Conservation (phyloP, 345 rosid genomes). For the Camelina sativa region DNA sequence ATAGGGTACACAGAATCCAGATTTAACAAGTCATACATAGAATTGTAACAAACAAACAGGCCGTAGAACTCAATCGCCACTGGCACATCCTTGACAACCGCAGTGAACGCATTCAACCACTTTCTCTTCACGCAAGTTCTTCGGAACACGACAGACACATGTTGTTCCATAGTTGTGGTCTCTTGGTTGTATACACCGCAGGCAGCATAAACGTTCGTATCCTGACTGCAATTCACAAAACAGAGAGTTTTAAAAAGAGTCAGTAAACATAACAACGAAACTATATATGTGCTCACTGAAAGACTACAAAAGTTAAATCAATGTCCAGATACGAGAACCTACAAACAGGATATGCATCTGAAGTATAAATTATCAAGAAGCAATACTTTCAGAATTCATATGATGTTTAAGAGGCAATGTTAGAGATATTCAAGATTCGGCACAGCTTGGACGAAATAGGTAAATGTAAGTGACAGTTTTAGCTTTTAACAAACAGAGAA, state of each 20-base stretch:
- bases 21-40: slow-evolving; percentile 13
- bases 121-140: slow-evolving; percentile 82
- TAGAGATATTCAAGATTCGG: background rate
- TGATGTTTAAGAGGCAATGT: background rate
- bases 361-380: background rate
- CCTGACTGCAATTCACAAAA: slow-evolving; percentile 62
- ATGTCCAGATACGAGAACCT: background rate
- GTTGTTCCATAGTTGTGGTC: slow-evolving; percentile 90
- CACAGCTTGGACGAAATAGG: background rate
- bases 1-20: slow-evolving; percentile 5
- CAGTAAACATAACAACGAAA: background rate
- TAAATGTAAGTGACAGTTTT: slow-evolving; percentile 6
- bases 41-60: slow-evolving; percentile 7
- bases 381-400: background rate
- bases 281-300: background rate
- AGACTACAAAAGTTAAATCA: background rate
- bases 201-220: slow-evolving; percentile 83
- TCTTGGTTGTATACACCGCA: slow-evolving; percentile 81
- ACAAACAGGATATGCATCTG: background rate
- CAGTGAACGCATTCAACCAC: slow-evolving; percentile 84
- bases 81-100: slow-evolving; percentile 82
- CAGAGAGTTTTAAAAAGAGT: slow-evolving; percentile 1
- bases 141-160: slow-evolving; percentile 82
- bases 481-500: background rate
- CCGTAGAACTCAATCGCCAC: slow-evolving; percentile 57